phyloP scores from a whole-genome alignment of 768 basidiomycete species.

The Hemileccinum rubropunctum region DNA sequence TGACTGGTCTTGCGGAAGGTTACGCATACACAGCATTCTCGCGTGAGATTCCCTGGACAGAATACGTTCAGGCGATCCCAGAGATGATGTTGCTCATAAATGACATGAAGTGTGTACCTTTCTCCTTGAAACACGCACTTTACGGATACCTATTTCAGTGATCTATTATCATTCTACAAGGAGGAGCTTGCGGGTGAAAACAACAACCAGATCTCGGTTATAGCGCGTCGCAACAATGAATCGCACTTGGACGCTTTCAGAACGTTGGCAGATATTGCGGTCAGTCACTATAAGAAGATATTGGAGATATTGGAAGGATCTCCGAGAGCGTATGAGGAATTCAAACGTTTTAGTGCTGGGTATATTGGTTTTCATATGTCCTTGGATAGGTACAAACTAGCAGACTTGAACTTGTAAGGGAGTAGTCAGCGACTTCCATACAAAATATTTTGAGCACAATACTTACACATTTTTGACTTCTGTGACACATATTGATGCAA shows the following conservation, averaged over 20 bases:
- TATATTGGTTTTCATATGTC: slow-evolving; percentile 23
- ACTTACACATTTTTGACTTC: too few species aligned
- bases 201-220: slow-evolving; percentile 30
- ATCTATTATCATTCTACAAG: slow-evolving; percentile 37
- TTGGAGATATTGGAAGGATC: slow-evolving; percentile 17
- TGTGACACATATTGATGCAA: too few species aligned
- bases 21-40: slow-evolving; percentile 36
- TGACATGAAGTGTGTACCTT: slow-evolving; percentile 32
- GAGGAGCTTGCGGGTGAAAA: slow-evolving; percentile 35
- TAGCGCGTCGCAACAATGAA: slow-evolving; percentile 19
- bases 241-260: slow-evolving; percentile 26
- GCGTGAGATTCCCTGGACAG: slow-evolving; percentile 24
- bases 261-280: slow-evolving; percentile 18
- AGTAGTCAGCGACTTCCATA: too few species aligned
- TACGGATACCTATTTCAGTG: slow-evolving; percentile 19
- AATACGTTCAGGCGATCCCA: slow-evolving; percentile 36
- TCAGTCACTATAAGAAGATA: slow-evolving; percentile 18
- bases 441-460: too few species aligned
- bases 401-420: slow-evolving; percentile 11
- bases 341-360: slow-evolving; percentile 10
- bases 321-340: slow-evolving; percentile 4
- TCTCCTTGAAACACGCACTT: neutral
- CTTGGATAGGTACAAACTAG: slow-evolving; percentile 17
- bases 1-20: slow-evolving; percentile 31
- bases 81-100: slow-evolving; percentile 21